phyloP scores from a whole-genome alignment of 179 eudicot genomes.

The Corrigiola litoralis region DNA sequence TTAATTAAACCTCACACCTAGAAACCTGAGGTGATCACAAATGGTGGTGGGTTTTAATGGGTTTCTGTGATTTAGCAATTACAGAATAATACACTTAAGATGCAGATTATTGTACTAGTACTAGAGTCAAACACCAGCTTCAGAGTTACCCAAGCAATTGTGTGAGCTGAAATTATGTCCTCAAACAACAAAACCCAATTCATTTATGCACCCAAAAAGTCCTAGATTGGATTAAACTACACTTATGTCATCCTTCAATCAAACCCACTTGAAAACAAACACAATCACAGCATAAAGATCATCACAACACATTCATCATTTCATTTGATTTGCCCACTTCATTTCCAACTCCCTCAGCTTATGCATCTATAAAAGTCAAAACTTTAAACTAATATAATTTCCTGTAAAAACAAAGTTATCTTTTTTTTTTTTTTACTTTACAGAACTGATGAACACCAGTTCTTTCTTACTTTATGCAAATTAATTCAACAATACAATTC shows the following conservation, averaged over 20 bases:
- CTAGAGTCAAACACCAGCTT: slow-evolving; percentile 23
- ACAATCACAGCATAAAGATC: slow-evolving; percentile 15
- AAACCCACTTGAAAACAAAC: slow-evolving; percentile 9
- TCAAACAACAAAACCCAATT: slow-evolving; percentile 10
- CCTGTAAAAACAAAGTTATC: not conserved
- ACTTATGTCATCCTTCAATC: slow-evolving; percentile 22
- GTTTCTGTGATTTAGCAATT: slow-evolving; percentile 9
- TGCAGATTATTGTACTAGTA: slow-evolving; percentile 8
- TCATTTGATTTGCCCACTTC: slow-evolving; percentile 19
- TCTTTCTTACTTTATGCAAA: not conserved
- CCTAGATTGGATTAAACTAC: slow-evolving; percentile 25
- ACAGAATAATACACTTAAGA: slow-evolving; percentile 9
- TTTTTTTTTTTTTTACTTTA: not conserved
- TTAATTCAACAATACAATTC: slow-evolving; percentile 20
- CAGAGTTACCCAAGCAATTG: too few relatives aligned
- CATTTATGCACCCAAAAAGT: slow-evolving; percentile 16
- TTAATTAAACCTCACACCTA: slow-evolving; percentile 5
- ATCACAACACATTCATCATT: slow-evolving; percentile 27
- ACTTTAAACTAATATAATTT: not conserved
- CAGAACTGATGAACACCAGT: not conserved
- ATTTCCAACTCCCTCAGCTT: slow-evolving; percentile 19
- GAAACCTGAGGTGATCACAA: not conserved
- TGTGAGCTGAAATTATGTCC: too few relatives aligned
- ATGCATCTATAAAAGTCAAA: slow-evolving; percentile 26
- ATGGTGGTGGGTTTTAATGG: not conserved